Evolutionary conservation across 768 basidiomycete genomes (phyloP), one percentile per base, ranked within the genome.

Genomic region (Boletus speciosus): DNA sequence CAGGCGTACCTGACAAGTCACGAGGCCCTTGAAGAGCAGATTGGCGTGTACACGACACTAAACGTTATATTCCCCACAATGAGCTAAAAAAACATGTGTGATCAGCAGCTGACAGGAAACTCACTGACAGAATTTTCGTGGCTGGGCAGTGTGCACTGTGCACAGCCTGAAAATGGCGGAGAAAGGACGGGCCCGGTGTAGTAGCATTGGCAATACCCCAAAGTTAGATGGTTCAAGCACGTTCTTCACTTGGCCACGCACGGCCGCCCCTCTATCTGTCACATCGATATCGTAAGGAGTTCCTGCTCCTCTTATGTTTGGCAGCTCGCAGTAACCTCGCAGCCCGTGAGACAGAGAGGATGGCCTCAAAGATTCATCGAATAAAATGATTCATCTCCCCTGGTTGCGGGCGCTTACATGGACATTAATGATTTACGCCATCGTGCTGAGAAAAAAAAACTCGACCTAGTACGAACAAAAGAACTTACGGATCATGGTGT

Each of bases 11-110:
- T 23, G 49, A 49, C 41, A 27, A 25, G 49, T 48, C 65, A 65
- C 42, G 45, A 37, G 56, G 58, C 34, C 4, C 23, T 6, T 37
- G 32, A 14, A 43, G 8, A 41, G 16, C 19, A 35, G 55, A 67
- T 67, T 51, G 47, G 43, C 47, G 12, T 15, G 44, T 46, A n/a
- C 21, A 47, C 6, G 16, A 47, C 4, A 14, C 41, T 48, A 55
- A 68, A 63, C 55, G 57, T 50, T 57, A 66, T 55, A 48, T 64
- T 55, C 63, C 54, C 58, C 66, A 32, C 61, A 67, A 56, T 60
- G 50, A 65, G 55, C 52, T 58, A 55, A 66, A 57, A 49, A 49
- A 23, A 63, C 54, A 49, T 59, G 47, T 40, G 34, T 54, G 38
- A 67, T 60, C 60, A 55, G 37, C 53, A 47, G 10, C 43, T 23